These are phyloP conservation scores for Amanita rimosa DNA, from an alignment of 768 basidiomycete genomes.

Conservation along the genomic window DNA sequence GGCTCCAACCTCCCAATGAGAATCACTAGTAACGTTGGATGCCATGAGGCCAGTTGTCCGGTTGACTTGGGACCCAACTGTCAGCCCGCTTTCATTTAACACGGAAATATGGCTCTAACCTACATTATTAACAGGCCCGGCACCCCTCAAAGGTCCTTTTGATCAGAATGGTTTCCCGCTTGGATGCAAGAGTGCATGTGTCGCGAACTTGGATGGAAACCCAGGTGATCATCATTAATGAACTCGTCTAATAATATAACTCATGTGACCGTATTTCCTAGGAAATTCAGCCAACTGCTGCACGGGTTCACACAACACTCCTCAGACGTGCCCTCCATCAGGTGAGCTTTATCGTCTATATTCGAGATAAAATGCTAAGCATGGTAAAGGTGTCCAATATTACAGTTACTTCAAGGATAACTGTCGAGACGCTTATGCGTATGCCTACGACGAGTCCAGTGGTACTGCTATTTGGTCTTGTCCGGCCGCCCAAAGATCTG, in stretches of 20 bases:
- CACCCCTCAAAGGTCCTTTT: slow-evolving; percentile 37
- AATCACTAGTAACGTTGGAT: slow-evolving; percentile 25
- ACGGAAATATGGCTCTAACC: neutral
- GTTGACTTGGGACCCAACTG: slow-evolving; percentile 37
- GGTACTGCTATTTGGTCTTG: slow-evolving; percentile 46
- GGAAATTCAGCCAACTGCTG: slow-evolving; percentile 58
- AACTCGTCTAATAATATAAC: neutral
- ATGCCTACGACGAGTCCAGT: slow-evolving; percentile 43
- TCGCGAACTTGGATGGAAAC: slow-evolving; percentile 30
- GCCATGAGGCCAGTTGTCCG: slow-evolving; percentile 30
- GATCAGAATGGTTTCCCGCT: slow-evolving; percentile 42
- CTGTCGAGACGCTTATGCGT: slow-evolving; percentile 39
- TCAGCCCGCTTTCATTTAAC: slow-evolving; percentile 10
- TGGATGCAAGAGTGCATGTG: slow-evolving; percentile 53
- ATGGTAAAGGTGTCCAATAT: slow-evolving; percentile 8
- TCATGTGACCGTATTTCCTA: slow-evolving; percentile 9
- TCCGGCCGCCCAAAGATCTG: slow-evolving; percentile 23
- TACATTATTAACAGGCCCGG: slow-evolving; percentile 29
- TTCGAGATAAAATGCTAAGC: neutral
- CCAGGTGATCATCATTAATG: slow-evolving; percentile 15
- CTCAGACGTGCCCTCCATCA: slow-evolving; percentile 44
- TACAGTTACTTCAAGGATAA: slow-evolving; percentile 32
- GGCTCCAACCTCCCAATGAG: slow-evolving; percentile 53
- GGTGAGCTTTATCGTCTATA: slow-evolving; percentile 10
- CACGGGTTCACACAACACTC: slow-evolving; percentile 39